Conservation (phyloP, 148 eudicot genomes). For the Vaccinium corymbosum region DNA sequence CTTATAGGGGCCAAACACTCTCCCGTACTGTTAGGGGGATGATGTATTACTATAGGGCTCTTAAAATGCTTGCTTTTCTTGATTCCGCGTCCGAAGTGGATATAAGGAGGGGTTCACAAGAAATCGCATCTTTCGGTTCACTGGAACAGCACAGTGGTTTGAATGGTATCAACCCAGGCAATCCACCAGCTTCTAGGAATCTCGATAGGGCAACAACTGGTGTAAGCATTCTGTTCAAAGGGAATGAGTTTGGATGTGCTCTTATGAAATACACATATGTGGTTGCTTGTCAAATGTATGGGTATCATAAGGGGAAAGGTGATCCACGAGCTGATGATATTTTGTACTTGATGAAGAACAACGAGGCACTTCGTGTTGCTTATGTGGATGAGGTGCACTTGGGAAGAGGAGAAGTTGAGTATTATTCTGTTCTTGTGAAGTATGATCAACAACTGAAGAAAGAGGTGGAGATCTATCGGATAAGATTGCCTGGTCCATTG, state of each 20-base stretch:
- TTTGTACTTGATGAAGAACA: slow-evolving; percentile 67
- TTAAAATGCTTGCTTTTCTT: slow-evolving; percentile 86
- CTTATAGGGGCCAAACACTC: slow-evolving; percentile 92
- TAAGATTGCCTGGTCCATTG: slow-evolving; percentile 79
- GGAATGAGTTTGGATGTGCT: slow-evolving; percentile 68
- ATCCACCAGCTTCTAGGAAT: slow-evolving; percentile 33
- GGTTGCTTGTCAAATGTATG: slow-evolving; percentile 83
- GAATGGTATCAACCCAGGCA: slow-evolving; percentile 29
- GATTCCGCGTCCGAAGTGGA: slow-evolving; percentile 91
- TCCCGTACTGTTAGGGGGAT: slow-evolving; percentile 96
- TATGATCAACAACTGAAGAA: slow-evolving; percentile 64
- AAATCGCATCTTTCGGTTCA: slow-evolving; percentile 47
- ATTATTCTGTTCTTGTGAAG: slow-evolving; percentile 87
- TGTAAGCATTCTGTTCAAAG: slow-evolving; percentile 59
- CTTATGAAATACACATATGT: slow-evolving; percentile 91
- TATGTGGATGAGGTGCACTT: slow-evolving; percentile 77
- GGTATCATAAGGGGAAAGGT: slow-evolving; percentile 61
- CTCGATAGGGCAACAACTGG: slow-evolving; percentile 55
- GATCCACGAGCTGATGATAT: slow-evolving; percentile 90
- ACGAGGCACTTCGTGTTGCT: slow-evolving; percentile 94
- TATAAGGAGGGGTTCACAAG: slow-evolving; percentile 53
- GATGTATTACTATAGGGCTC: slow-evolving; percentile 92
- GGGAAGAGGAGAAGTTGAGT: slow-evolving; percentile 58
- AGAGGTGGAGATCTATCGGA: slow-evolving; percentile 84
- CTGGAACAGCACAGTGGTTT: slow-evolving; percentile 30